Conservation (phyloP, 306 rosid genomes). For the Arachis stenosperma region DNA sequence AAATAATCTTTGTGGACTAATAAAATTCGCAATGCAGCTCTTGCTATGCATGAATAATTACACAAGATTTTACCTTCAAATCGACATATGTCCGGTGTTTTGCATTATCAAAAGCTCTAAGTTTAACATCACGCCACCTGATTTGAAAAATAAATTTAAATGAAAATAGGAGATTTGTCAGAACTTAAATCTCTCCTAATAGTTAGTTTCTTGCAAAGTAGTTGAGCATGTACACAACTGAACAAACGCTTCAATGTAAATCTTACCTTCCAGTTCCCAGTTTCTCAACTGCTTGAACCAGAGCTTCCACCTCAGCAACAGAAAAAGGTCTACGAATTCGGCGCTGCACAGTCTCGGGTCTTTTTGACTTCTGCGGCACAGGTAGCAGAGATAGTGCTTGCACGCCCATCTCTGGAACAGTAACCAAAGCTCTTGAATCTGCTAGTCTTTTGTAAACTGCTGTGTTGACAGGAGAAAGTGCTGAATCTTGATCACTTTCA, state of each 20-base stretch:
- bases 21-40: not conserved
- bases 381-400: conserved; percentile 63
- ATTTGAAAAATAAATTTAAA: not conserved
- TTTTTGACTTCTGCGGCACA: conserved; percentile 60
- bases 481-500: conserved; percentile 81
- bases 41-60: conserved; percentile 18
- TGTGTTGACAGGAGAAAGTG: conserved; percentile 63
- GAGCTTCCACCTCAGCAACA: conserved; percentile 91
- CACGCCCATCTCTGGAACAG: conserved; percentile 59
- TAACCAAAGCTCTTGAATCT: conserved; percentile 67
- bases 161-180: not conserved
- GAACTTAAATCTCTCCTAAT: not conserved
- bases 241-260: not conserved
- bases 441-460: conserved; percentile 49
- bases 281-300: conserved; percentile 92
- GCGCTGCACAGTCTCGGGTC: conserved; percentile 74
- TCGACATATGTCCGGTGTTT: conserved; percentile 93
- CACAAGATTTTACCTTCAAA: conserved; percentile 67
- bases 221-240: too few relatives aligned
- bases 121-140: conserved; percentile 98
- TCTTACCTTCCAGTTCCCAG: conserved; percentile 94
- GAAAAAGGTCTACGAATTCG: conserved; percentile 94
- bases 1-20: not conserved
- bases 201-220: not conserved
- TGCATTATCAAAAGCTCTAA: conserved; percentile 79